Percentiles rank a stretch among this genome's conserved stretches.
Conservation (phyloP, 345 rosid genomes). For the Durio zibethinus region DNA sequence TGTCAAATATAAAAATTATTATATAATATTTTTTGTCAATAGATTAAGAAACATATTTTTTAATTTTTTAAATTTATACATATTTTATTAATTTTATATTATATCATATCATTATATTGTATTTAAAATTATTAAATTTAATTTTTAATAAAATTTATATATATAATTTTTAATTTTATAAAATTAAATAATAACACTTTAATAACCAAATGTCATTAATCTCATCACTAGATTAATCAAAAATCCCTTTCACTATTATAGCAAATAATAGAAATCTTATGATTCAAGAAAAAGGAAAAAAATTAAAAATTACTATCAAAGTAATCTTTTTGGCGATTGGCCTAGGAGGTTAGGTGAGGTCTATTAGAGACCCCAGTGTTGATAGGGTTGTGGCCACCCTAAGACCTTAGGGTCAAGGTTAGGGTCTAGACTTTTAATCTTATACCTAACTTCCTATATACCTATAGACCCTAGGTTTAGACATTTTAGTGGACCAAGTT, state of each 20-base stretch:
- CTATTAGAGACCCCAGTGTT: background rate
- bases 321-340: background rate
- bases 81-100: too few relatives aligned
- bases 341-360: slow-evolving; percentile 2
- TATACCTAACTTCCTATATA: background rate
- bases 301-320: background rate
- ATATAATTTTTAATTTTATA: background rate
- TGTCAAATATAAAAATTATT: too few relatives aligned
- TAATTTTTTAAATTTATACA: too few relatives aligned
- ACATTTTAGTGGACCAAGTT: slow-evolving; percentile 5
- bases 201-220: slow-evolving; percentile 3
- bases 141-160: too few relatives aligned
- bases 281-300: background rate
- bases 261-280: background rate
- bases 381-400: background rate
- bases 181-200: background rate
- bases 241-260: background rate
- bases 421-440: background rate
- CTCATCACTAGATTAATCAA: background rate
- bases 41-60: too few relatives aligned
- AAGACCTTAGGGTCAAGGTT: background rate
- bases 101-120: too few relatives aligned
- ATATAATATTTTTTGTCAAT: too few relatives aligned
- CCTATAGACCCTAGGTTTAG: slow-evolving; percentile 3
- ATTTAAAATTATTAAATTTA: too few relatives aligned